A percentile compares a stretch with the other conserved stretches of the same genome.
phyloP scores from a whole-genome alignment of 2,329 filamentous ascomycete genomes.

The Hypoxylon rubiginosum region DNA sequence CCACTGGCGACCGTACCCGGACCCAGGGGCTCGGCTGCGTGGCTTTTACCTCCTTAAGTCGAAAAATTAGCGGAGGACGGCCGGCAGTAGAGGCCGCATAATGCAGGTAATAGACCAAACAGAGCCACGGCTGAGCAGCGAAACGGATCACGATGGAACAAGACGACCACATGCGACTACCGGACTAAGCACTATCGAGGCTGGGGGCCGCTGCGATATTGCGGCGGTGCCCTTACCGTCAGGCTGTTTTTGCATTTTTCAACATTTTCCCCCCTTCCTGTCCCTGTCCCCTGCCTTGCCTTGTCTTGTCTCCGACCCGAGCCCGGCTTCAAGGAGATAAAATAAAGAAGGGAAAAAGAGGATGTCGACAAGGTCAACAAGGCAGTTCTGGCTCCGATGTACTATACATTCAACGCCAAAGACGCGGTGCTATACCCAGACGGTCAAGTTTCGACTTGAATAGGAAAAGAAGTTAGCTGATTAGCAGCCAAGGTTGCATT shows the following conservation, averaged over 20 bases:
- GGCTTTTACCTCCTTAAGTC: slow-evolving; percentile 27
- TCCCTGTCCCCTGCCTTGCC: neutral
- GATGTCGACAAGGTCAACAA: neutral
- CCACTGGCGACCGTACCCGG: slow-evolving; percentile 11
- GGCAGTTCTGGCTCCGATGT: neutral
- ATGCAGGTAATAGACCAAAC: slow-evolving; percentile 15
- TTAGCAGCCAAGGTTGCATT: slow-evolving; percentile 38
- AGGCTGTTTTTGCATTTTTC: slow-evolving; percentile 42
- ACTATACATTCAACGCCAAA: slow-evolving; percentile 7
- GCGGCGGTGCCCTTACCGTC: slow-evolving; percentile 42
- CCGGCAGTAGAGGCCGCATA: slow-evolving; percentile 35
- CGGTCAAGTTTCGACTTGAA: slow-evolving; percentile 16
- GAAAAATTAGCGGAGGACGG: slow-evolving; percentile 32
- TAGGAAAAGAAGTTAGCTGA: slow-evolving; percentile 34
- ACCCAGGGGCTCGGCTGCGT: slow-evolving; percentile 28
- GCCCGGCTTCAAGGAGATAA: neutral
- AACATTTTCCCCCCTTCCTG: slow-evolving; percentile 3
- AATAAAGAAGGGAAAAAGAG: neutral
- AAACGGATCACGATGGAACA: slow-evolving; percentile 29
- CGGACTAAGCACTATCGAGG: slow-evolving; percentile 42
- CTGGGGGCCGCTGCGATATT: slow-evolving; percentile 36
- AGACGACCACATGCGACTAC: slow-evolving; percentile 32
- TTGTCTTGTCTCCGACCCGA: neutral
- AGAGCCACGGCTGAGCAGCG: slow-evolving; percentile 24
- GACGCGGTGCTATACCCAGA: slow-evolving; percentile 12